Base-by-base conservation (phyloP, 768 basidiomycete genomes). In the Imleria badia region DNA sequence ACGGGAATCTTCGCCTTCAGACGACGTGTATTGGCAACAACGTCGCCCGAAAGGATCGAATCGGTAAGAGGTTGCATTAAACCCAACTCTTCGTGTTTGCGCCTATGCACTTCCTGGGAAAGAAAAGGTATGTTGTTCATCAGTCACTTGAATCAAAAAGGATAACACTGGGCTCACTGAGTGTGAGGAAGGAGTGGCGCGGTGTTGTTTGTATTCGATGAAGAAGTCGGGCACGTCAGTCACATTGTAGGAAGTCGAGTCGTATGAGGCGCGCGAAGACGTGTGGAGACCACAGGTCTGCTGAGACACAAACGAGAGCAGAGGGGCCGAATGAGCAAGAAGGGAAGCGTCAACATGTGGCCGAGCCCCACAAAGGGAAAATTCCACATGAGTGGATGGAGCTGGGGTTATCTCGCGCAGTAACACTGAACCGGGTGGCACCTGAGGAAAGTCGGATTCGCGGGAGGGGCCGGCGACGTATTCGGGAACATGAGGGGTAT, bases 401-500 rank as follows among this genome's bases (percentile, higher is more conserved):
- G 7, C 40, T 5, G 31, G 6, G 40, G 20, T 33, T 22, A 34
- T 19, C 49, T 33, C 39, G 20, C 15, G 20, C 15, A 42, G 30
- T 6, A 20, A 31, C 8, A 14, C 15, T 1, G 36, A 23, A 11
- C 19, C 22, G 6, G 13, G 33, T 44, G 35, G 33, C 11, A 11
- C 31, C 19, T 49, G 36, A 30, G 29, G 14, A 15, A 15, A 30
- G 8, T 22, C 17, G 14, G 43, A 22, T 8, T 13, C 3, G 3
- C 33, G 49, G 26, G 49, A 52, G 22, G 35, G 15, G 10, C 26
- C 14, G 14, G 44, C 3, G 15, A 72, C 54, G 40, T 71, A 65
- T 17, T 73, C 71, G 9, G 62, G 53, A 41, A 64, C 33, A 19
- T 71, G 71, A 12, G 62, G 58, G 10, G 73, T 67, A 1, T 74